These are phyloP conservation scores for Fusarium solani-melongenae DNA, from an alignment of 2,329 filamentous ascomycete genomes.

Conservation along the genomic window DNA sequence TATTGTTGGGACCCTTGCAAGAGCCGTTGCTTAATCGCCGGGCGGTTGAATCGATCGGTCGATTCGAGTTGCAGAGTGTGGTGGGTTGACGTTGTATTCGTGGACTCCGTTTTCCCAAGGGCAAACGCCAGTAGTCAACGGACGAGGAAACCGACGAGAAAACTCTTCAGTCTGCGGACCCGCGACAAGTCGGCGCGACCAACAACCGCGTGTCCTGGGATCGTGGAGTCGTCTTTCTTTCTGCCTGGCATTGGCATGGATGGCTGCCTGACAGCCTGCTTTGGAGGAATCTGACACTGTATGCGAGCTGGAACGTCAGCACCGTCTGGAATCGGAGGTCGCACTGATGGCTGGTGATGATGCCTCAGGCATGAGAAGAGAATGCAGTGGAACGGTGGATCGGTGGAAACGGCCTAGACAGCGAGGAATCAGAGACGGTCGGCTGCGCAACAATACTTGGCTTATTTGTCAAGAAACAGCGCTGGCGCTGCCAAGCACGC, in stretches of 20 bases:
- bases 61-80: constrained; percentile 20
- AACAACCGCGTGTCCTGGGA: background rate
- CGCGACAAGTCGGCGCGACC: constrained; percentile 21
- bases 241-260: background rate
- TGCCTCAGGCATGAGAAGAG: constrained; percentile 28
- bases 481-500: constrained; percentile 26
- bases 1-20: background rate
- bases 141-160: constrained; percentile 23
- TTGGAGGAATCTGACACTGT: constrained; percentile 20
- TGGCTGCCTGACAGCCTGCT: constrained; percentile 24
- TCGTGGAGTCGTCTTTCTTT: background rate
- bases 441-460: background rate
- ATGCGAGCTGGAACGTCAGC: constrained; percentile 3
- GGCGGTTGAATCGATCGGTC: constrained; percentile 6
- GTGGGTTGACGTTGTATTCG: constrained; percentile 24
- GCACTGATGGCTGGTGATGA: constrained; percentile 18
- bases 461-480: background rate
- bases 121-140: constrained; percentile 13
- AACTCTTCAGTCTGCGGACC: background rate
- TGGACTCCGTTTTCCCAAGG: constrained; percentile 22
- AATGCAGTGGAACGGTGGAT: constrained; percentile 32
- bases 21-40: background rate
- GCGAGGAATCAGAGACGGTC: constrained; percentile 13
- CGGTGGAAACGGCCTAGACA: constrained; percentile 18
- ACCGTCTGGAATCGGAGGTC: constrained; percentile 29